Percentiles rank a stretch among this genome's conserved stretches.
These are phyloP conservation scores for Malus domestica DNA, from an alignment of 306 rosid species.

Conservation along the genomic window ASM211411v1 NC_041802.1:24520001-24520500, in stretches of 20 bases:
- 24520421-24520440: constrained; percentile 81
- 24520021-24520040: background rate
- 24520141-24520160: constrained; percentile 53
- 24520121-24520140: constrained; percentile 50
- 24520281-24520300: background rate
- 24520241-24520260: background rate
- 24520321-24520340: background rate
- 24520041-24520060: background rate
- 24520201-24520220: constrained; percentile 91
- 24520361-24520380: background rate
- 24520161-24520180: constrained; percentile 73
- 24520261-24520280: background rate
- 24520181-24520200: constrained; percentile 62
- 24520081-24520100: constrained; percentile 56
- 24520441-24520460: constrained; percentile 74
- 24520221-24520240: constrained; percentile 42
- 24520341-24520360: background rate
- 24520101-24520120: constrained; percentile 69
- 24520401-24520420: constrained; percentile 74
- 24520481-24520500: constrained; percentile 63
- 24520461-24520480: constrained; percentile 98
- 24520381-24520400: constrained; percentile 62
- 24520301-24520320: background rate
- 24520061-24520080: constrained; percentile 54
- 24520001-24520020: background rate